phyloP scores from a whole-genome alignment of 2,329 filamentous ascomycete species.

The Alternaria infectoria region DNA sequence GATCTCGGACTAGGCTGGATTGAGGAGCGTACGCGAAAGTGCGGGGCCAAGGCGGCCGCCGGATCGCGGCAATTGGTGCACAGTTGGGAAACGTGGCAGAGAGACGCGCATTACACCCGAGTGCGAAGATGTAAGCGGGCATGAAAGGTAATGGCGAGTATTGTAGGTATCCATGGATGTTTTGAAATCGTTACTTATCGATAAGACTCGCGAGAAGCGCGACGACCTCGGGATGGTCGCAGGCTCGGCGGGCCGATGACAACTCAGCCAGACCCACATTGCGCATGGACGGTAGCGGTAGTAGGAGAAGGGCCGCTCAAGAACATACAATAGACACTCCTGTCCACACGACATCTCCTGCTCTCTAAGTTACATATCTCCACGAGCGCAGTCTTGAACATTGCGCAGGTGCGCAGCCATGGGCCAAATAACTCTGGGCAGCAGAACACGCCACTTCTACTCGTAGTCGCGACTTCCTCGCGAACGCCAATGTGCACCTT shows the following conservation, averaged over 20 bases:
- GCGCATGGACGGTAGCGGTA: rapidly evolving
- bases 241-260: not conserved
- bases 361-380: not conserved
- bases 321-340: not conserved
- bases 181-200: not conserved
- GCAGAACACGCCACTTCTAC: not conserved
- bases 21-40: not conserved
- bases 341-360: not conserved
- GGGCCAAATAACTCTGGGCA: not conserved
- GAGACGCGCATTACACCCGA: not conserved
- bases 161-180: not conserved
- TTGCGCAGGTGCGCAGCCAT: not conserved
- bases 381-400: not conserved
- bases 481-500: not conserved
- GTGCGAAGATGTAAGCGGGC: not conserved
- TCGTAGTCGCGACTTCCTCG: not conserved
- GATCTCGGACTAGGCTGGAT: not conserved
- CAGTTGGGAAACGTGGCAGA: not conserved
- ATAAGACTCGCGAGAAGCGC: not conserved
- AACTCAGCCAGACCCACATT: not conserved
- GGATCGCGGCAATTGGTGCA: not conserved
- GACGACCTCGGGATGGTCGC: not conserved
- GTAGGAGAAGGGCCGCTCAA: not conserved
- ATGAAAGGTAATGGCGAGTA: not conserved
- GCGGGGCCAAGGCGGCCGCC: not conserved